A percentile compares a stretch with the other conserved stretches of the same genome.
Evolutionary conservation across 148 eudicot genomes (phyloP).

Genomic region (Persicaria maculosa): DNA sequence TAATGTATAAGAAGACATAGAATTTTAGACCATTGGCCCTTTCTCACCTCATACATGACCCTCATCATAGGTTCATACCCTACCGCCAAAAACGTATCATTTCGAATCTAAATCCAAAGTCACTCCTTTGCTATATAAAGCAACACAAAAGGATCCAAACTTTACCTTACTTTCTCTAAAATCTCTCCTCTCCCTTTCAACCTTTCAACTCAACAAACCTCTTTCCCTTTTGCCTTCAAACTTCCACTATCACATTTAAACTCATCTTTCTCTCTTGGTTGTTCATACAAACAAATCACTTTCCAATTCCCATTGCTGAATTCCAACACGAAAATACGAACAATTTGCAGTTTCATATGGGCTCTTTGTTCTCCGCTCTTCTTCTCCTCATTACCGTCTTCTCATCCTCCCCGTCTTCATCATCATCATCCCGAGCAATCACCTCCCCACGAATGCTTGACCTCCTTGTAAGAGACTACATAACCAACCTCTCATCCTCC

Average conservation of each 20-base stretch:
- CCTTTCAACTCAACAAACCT: conserved; percentile 15
- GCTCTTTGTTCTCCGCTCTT: conserved; percentile 30
- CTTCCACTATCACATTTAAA: background rate
- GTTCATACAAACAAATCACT: background rate
- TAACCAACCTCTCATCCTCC: conserved; percentile 29
- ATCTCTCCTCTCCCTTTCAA: conserved; percentile 10
- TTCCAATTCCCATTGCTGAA: background rate
- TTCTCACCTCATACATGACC: background rate
- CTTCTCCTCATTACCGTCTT: conserved; percentile 24
- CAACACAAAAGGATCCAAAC: conserved; percentile 24
- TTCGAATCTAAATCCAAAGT: conserved; percentile 8
- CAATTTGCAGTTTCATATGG: conserved; percentile 34
- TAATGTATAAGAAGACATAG: background rate
- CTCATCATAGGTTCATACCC: conserved; percentile 11
- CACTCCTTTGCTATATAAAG: conserved; percentile 11
- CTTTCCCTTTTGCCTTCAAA: background rate
- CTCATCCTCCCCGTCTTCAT: conserved; percentile 21
- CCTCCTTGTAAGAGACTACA: conserved; percentile 66
- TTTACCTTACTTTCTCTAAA: conserved; percentile 18
- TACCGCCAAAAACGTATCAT: background rate
- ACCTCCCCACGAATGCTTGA: conserved; percentile 66
- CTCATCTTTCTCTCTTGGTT: conserved; percentile 2
- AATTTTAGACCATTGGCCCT: background rate
- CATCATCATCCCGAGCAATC: conserved; percentile 23
- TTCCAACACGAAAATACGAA: background rate